Conservation (phyloP, 192 early-diverging fungal genomes). For the Podila epigama region DNA sequence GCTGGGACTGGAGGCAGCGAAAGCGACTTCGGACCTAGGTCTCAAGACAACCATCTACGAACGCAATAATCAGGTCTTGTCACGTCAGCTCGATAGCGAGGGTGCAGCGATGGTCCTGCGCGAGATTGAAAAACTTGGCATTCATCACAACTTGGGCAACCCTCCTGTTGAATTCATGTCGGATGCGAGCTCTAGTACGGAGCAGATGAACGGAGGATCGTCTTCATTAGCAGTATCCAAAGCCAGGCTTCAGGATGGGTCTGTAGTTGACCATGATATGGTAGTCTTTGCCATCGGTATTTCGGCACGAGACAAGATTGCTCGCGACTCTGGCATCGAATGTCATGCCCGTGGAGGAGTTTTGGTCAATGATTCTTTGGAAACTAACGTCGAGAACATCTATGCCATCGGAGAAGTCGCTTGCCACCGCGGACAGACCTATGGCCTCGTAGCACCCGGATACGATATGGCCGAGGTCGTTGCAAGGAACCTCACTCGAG, state of each 20-base stretch:
- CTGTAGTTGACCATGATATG: constrained; percentile 53
- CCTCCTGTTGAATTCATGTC: constrained; percentile 43
- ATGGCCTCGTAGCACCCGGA: constrained; percentile 71
- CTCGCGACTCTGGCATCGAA: constrained; percentile 53
- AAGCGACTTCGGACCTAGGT: constrained; percentile 62
- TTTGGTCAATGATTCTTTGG: constrained; percentile 58
- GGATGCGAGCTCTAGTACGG: constrained; percentile 9
- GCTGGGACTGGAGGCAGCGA: constrained; percentile 73
- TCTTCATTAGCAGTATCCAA: constrained; percentile 8
- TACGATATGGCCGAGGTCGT: constrained; percentile 79
- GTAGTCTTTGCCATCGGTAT: constrained; percentile 66
- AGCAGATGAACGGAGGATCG: no score
- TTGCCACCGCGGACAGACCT: constrained; percentile 51
- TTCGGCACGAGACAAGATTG: constrained; percentile 64
- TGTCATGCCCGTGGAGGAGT: constrained; percentile 65
- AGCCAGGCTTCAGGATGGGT: constrained; percentile 49
- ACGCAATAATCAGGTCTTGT: constrained; percentile 54
- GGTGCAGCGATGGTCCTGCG: constrained; percentile 56
- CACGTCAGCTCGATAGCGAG: constrained; percentile 65
- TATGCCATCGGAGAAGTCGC: constrained; percentile 75
- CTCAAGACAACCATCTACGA: constrained; percentile 62
- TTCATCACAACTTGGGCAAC: constrained; percentile 36
- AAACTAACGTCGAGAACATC: constrained; percentile 50
- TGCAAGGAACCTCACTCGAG: constrained; percentile 54
- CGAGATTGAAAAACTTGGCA: constrained; percentile 63